phyloP scores from a whole-genome alignment of 192 early-diverging fungal genomes.

The Mortierella hygrophila region DNA sequence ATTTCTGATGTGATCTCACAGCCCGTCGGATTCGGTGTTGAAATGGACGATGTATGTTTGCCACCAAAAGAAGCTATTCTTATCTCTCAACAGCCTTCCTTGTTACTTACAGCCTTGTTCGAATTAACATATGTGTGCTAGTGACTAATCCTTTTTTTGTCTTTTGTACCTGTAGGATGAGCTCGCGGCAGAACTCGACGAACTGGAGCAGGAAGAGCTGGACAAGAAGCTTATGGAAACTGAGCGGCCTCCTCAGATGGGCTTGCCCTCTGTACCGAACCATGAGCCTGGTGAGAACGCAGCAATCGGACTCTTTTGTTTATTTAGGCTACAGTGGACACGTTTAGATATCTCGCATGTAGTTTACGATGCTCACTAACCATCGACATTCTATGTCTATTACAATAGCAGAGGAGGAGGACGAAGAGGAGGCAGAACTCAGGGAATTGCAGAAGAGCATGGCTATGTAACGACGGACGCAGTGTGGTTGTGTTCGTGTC shows the following conservation, averaged over 20 bases:
- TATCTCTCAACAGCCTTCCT: not conserved
- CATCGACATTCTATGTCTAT: not conserved
- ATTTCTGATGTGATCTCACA: conserved; percentile 93
- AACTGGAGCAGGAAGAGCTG: conserved; percentile 93
- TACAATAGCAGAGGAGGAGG: conserved; percentile 46
- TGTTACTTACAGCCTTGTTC: not conserved
- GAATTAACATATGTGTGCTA: not conserved
- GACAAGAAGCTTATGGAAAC: conserved; percentile 87
- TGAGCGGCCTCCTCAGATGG: conserved; percentile 69
- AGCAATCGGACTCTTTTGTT: not conserved
- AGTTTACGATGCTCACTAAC: not conserved
- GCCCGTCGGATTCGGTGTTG: conserved; percentile 88
- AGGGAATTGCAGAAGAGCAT: conserved; percentile 81
- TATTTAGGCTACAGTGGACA: not conserved
- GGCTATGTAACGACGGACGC: conserved; percentile 69
- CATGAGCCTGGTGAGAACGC: conserved; percentile 72
- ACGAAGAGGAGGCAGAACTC: conserved; percentile 90
- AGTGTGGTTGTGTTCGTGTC: not conserved
- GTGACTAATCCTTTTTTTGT: not conserved
- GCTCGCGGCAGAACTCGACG: conserved; percentile 88
- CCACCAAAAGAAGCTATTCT: not conserved
- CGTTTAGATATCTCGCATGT: not conserved
- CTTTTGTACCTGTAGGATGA: conserved; percentile 73
- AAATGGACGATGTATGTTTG: conserved; percentile 83
- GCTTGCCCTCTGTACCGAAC: conserved; percentile 71